Percentiles rank a stretch among this genome's conserved stretches.
Conservation (phyloP, 257 asterid genomes). For the Euphrasia confusa region DNA sequence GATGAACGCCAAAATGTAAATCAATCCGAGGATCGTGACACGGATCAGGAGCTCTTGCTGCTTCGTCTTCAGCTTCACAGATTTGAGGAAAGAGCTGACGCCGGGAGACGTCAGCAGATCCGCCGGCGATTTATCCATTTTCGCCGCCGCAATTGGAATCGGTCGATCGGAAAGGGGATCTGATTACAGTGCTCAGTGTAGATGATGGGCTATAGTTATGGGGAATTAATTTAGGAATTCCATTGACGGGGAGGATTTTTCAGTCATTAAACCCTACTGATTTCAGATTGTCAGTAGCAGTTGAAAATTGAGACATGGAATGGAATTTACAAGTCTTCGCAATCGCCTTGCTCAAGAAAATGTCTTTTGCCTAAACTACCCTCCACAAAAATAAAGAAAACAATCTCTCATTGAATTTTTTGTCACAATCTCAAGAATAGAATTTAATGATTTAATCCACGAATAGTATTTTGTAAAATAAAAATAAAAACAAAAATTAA, state of each 20-base stretch:
- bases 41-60: conserved; percentile 92
- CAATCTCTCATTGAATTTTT: too few relatives aligned
- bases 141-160: conserved; percentile 36
- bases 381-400: neutral
- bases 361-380: neutral
- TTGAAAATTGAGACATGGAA: neutral
- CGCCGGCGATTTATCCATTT: conserved; percentile 38
- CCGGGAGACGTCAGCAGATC: conserved; percentile 47
- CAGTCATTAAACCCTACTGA: neutral
- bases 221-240: conserved; percentile 5
- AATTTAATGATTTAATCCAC: too few relatives aligned
- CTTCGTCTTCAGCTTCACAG: conserved; percentile 82
- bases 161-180: conserved; percentile 22
- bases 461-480: too few relatives aligned
- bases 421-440: neutral
- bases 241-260: conserved; percentile 1
- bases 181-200: neutral
- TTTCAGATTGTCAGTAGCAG: neutral
- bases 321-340: neutral
- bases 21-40: conserved; percentile 66
- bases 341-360: neutral
- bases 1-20: conserved; percentile 79
- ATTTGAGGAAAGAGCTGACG: conserved; percentile 38
- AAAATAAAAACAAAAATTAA: too few relatives aligned
- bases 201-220: neutral